These are phyloP conservation scores for Diutina ranongensis DNA, from an alignment of 1,139 yeast genomes.

Conservation along the genomic window DNA sequence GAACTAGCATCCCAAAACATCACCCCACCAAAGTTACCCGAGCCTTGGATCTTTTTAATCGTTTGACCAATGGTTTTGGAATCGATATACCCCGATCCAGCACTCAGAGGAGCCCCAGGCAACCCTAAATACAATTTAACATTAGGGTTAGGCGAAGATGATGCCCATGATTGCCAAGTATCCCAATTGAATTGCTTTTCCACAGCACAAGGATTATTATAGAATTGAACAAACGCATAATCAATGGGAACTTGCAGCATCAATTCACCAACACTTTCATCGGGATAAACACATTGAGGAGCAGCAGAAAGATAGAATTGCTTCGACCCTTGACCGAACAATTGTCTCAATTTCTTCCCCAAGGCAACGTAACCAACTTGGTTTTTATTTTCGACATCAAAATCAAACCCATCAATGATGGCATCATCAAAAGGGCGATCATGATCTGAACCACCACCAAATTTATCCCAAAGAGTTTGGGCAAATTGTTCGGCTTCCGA, in stretches of 20 bases:
- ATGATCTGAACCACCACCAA: slow-evolving; percentile 61
- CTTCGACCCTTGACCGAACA: slow-evolving; percentile 45
- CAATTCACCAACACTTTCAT: slow-evolving; percentile 66
- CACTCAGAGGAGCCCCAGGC: slow-evolving; percentile 41
- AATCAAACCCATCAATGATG: slow-evolving; percentile 34
- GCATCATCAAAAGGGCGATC: slow-evolving; percentile 66
- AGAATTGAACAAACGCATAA: slow-evolving; percentile 85
- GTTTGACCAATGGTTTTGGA: slow-evolving; percentile 10
- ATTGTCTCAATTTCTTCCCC: slow-evolving; percentile 46
- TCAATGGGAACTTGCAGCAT: slow-evolving; percentile 56
- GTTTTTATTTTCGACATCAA: slow-evolving; percentile 32
- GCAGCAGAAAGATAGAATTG: slow-evolving; percentile 80
- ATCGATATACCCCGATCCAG: slow-evolving; percentile 15
- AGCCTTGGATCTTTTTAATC: slow-evolving; percentile 12
- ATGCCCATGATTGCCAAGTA: slow-evolving; percentile 69
- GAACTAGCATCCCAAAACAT: slow-evolving; percentile 21
- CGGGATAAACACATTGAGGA: slow-evolving; percentile 93
- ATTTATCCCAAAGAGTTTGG: slow-evolving; percentile 66
- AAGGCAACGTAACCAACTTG: slow-evolving; percentile 51
- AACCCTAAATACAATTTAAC: slow-evolving; percentile 61
- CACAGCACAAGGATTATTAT: slow-evolving; percentile 75
- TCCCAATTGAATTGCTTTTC: slow-evolving; percentile 65
- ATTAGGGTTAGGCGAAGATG: slow-evolving; percentile 53
- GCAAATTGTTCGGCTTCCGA: slow-evolving; percentile 61
- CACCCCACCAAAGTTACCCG: slow-evolving; percentile 17